Evolutionary conservation across 768 basidiomycete species (phyloP).

Genomic region (Panellus pusillus): DNA sequence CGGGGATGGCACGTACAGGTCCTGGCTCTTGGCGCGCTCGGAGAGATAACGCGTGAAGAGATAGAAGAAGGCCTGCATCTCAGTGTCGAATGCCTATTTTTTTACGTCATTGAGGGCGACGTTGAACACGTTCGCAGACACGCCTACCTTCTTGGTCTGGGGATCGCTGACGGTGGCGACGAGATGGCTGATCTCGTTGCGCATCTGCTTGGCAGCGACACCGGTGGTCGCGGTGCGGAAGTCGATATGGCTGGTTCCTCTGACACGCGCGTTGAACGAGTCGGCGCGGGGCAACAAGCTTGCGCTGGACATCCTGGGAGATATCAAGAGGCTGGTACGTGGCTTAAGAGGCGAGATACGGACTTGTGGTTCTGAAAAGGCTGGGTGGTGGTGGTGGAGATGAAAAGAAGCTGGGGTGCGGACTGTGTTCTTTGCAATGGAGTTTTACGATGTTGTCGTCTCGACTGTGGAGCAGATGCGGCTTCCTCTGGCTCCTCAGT

Average conservation of each 20-base stretch:
- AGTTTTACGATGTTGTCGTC: conserved; percentile 16
- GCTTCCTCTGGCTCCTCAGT: conserved; percentile 22
- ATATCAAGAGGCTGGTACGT: conserved; percentile 18
- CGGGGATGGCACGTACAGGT: conserved; percentile 62
- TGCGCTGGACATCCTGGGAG: conserved; percentile 43
- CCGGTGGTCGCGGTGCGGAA: conserved; percentile 98
- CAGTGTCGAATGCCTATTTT: conserved; percentile 80
- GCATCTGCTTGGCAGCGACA: conserved; percentile 93
- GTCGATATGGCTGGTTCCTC: conserved; percentile 83
- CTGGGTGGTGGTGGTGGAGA: conserved; percentile 64
- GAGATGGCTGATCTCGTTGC: conserved; percentile 95
- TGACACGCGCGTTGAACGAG: conserved; percentile 68
- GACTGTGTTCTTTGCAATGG: conserved; percentile 44
- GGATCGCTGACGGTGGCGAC: conserved; percentile 83
- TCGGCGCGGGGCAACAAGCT: conserved; percentile 63
- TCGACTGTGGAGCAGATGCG: conserved; percentile 6
- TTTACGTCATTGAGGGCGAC: conserved; percentile 20
- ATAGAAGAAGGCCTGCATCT: conserved; percentile 96
- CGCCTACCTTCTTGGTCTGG: conserved; percentile 73
- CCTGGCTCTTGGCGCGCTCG: conserved; percentile 82
- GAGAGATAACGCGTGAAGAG: conserved; percentile 94
- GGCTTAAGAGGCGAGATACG: conserved; percentile 12
- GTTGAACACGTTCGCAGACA: conserved; percentile 12
- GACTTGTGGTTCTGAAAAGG: conserved; percentile 55
- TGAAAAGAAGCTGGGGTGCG: conserved; percentile 61